phyloP scores from a whole-genome alignment of 805 yeast species.

The Wickerhamomyces rabaulensis region DNA sequence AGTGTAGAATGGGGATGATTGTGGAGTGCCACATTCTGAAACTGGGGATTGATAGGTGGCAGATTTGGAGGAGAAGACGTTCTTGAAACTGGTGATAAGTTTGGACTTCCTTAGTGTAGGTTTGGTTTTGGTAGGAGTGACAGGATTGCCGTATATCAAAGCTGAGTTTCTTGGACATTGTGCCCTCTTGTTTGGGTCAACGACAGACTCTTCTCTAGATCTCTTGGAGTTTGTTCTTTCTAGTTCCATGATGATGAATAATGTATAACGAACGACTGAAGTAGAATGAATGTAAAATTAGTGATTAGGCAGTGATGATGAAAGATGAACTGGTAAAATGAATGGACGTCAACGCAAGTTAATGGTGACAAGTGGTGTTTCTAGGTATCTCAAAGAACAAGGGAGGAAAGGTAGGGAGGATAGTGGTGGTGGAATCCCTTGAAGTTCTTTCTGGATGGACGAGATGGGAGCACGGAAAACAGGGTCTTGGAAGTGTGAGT shows the following conservation, averaged over 20 bases:
- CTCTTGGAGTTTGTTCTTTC: constrained; percentile 18
- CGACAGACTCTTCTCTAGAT: constrained; percentile 14
- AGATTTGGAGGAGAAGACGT: constrained; percentile 8
- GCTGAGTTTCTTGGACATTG: constrained; percentile 8
- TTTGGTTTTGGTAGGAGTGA: constrained; percentile 13
- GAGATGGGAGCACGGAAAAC: background rate
- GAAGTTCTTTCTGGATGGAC: background rate
- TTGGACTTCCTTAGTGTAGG: constrained; percentile 6
- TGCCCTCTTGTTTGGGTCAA: constrained; percentile 18
- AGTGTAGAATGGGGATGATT: constrained; percentile 6
- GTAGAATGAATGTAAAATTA: constrained; percentile 3
- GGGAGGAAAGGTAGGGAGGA: background rate
- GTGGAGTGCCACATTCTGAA: constrained; percentile 8
- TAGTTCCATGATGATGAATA: constrained; percentile 3
- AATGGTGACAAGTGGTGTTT: constrained; percentile 23
- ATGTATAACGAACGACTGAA: background rate
- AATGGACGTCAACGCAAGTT: constrained; percentile 28
- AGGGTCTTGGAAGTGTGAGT: background rate
- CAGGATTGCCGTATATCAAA: constrained; percentile 13
- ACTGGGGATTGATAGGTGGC: constrained; percentile 10
- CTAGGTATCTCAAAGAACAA: background rate
- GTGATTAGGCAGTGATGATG: constrained; percentile 5
- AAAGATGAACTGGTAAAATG: constrained; percentile 10
- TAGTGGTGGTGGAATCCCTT: background rate
- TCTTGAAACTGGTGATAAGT: constrained; percentile 21